Conservation (phyloP, 2,329 filamentous ascomycete genomes). For the Colletotrichum eremochloae region DNA sequence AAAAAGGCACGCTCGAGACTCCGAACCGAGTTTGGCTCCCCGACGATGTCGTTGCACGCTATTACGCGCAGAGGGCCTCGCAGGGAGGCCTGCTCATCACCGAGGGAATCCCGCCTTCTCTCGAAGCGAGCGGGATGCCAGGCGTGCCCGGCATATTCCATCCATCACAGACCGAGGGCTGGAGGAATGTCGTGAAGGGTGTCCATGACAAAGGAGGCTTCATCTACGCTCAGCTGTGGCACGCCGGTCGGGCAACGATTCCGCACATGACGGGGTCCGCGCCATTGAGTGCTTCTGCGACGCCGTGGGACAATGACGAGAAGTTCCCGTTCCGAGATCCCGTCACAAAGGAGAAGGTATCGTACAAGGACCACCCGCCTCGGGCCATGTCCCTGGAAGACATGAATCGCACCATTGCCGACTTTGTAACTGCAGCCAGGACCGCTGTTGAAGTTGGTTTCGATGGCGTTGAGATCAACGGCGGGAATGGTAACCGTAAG, state of each 20-base stretch:
- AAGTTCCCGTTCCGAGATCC: constrained; percentile 43
- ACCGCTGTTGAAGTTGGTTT: constrained; percentile 57
- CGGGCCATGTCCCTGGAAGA: constrained; percentile 53
- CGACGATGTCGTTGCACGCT: constrained; percentile 25
- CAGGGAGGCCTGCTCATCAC: constrained; percentile 64
- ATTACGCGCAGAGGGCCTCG: constrained; percentile 48
- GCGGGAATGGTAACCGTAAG: constrained; percentile 44
- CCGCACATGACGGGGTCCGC: constrained; percentile 42
- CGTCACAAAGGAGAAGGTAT: constrained; percentile 38
- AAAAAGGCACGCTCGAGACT: background rate
- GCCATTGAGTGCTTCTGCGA: constrained; percentile 36
- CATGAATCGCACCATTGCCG: constrained; percentile 46
- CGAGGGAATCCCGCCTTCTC: constrained; percentile 62
- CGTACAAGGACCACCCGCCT: constrained; percentile 51
- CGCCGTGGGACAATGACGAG: constrained; percentile 43
- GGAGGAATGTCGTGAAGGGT: constrained; percentile 68
- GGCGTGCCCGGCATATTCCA: constrained; percentile 69
- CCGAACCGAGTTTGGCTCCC: constrained; percentile 27
- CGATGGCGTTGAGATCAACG: constrained; percentile 60
- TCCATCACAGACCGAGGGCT: constrained; percentile 64
- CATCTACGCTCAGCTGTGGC: constrained; percentile 73
- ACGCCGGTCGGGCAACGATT: constrained; percentile 61
- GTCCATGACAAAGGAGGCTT: constrained; percentile 71
- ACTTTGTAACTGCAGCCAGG: constrained; percentile 46
- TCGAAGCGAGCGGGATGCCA: constrained; percentile 46